Conservation (phyloP, 768 basidiomycete species). For the Amanita exitialis region DNA sequence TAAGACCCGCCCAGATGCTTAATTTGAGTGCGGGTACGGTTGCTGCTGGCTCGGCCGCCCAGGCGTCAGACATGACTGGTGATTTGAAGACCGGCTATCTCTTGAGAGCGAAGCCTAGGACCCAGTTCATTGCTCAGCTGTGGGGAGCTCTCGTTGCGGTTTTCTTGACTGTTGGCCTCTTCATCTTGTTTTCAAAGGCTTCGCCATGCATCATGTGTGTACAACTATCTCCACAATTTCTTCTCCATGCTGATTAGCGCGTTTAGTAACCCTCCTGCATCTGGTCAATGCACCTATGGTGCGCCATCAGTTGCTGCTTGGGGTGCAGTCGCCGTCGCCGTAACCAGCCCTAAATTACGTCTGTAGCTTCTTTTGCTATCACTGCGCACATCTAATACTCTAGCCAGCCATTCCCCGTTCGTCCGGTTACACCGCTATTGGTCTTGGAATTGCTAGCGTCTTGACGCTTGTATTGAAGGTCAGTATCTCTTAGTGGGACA, state of each 20-base stretch:
- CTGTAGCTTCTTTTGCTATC: slow-evolving; percentile 7
- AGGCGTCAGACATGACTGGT: slow-evolving; percentile 55
- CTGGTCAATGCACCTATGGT: slow-evolving; percentile 35
- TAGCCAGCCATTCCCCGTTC: slow-evolving; percentile 36
- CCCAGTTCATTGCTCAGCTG: slow-evolving; percentile 54
- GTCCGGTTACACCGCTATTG: slow-evolving; percentile 52
- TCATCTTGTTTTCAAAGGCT: slow-evolving; percentile 53
- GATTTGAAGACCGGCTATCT: slow-evolving; percentile 67
- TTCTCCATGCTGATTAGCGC: neutral
- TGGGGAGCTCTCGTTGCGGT: slow-evolving; percentile 48
- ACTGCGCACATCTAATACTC: neutral
- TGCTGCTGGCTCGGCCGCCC: slow-evolving; percentile 44
- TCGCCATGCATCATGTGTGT: slow-evolving; percentile 49
- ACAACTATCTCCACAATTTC: neutral
- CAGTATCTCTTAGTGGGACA: neutral
- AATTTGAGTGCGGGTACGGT: slow-evolving; percentile 45
- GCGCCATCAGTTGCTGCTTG: slow-evolving; percentile 49
- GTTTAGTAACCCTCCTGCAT: slow-evolving; percentile 16
- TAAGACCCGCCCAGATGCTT: slow-evolving; percentile 28
- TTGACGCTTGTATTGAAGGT: slow-evolving; percentile 34
- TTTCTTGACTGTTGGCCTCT: slow-evolving; percentile 49
- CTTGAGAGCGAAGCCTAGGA: slow-evolving; percentile 50
- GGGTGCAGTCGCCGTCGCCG: slow-evolving; percentile 45
- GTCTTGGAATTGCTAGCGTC: slow-evolving; percentile 33
- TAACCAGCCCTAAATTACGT: slow-evolving; percentile 38